Evolutionary conservation across 345 rosid genomes (phyloP).

Genomic region (Moricandia arvensis): DNA sequence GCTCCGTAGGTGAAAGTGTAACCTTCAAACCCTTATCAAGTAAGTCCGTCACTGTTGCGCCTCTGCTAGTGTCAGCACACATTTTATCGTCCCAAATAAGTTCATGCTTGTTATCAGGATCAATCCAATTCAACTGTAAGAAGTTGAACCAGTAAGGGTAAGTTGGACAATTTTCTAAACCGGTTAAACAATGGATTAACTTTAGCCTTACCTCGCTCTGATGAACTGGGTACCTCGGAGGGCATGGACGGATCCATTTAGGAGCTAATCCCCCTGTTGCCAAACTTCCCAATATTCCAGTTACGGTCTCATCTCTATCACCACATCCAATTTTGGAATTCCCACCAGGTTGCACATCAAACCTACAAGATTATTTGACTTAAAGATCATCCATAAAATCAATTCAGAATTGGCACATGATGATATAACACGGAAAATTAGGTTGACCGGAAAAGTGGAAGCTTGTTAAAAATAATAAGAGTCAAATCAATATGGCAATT

Average conservation of each 20-base stretch:
- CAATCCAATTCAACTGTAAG: slow-evolving; percentile 86
- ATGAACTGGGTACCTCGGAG: slow-evolving; percentile 78
- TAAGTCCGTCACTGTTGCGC: slow-evolving; percentile 80
- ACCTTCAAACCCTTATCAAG: slow-evolving; percentile 86
- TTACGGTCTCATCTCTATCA: slow-evolving; percentile 70
- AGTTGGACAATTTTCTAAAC: slow-evolving; percentile 13
- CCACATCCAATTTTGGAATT: slow-evolving; percentile 83
- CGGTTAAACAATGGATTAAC: neutral
- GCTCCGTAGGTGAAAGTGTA: slow-evolving; percentile 73
- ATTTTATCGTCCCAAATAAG: slow-evolving; percentile 95
- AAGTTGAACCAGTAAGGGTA: slow-evolving; percentile 16
- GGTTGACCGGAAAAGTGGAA: slow-evolving; percentile 9
- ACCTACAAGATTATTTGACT: slow-evolving; percentile 47
- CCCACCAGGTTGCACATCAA: slow-evolving; percentile 75
- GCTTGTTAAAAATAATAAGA: slow-evolving; percentile 7
- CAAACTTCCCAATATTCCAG: slow-evolving; percentile 52
- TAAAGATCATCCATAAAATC: slow-evolving; percentile 21
- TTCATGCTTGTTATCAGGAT: slow-evolving; percentile 93
- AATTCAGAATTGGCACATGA: slow-evolving; percentile 17
- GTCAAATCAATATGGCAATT: slow-evolving; percentile 11
- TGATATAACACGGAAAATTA: neutral
- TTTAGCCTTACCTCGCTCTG: slow-evolving; percentile 67
- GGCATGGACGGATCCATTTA: slow-evolving; percentile 79
- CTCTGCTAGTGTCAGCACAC: slow-evolving; percentile 99
- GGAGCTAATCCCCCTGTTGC: slow-evolving; percentile 62